These are phyloP conservation scores for Termitomyces sp. DNA, from an alignment of 768 basidiomycete genomes.

Conservation along the genomic window DNA sequence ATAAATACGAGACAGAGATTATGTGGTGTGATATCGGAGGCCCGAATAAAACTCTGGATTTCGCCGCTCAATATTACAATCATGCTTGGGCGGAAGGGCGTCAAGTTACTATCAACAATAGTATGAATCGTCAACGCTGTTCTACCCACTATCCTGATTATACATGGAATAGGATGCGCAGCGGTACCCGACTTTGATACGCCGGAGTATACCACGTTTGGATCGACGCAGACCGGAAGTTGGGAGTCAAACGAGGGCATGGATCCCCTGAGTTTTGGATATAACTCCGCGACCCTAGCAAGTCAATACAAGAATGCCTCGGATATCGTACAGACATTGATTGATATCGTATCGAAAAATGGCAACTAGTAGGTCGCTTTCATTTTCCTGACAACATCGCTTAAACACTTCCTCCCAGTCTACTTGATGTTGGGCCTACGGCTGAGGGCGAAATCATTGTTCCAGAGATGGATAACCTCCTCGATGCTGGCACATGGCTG, in stretches of 20 bases:
- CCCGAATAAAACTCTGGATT: slow-evolving; percentile 37
- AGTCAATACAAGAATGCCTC: slow-evolving; percentile 43
- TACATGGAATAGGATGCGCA: slow-evolving; percentile 35
- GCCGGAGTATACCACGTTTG: slow-evolving; percentile 47
- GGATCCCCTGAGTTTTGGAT: slow-evolving; percentile 47
- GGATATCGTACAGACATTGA: slow-evolving; percentile 42
- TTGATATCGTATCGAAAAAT: slow-evolving; percentile 57
- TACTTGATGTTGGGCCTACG: slow-evolving; percentile 49
- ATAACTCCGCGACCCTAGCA: slow-evolving; percentile 35
- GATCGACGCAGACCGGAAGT: slow-evolving; percentile 35
- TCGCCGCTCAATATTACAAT: slow-evolving; percentile 41
- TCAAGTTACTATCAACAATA: slow-evolving; percentile 39
- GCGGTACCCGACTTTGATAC: slow-evolving; percentile 49
- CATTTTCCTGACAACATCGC: neutral
- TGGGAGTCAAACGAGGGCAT: slow-evolving; percentile 62
- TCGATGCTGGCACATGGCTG: slow-evolving; percentile 48
- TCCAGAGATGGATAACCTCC: slow-evolving; percentile 40
- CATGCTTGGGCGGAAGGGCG: slow-evolving; percentile 30
- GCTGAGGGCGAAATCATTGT: slow-evolving; percentile 48
- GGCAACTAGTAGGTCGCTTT: slow-evolving; percentile 42
- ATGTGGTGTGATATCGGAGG: slow-evolving; percentile 63
- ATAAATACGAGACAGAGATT: slow-evolving; percentile 46
- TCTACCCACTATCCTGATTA: neutral
- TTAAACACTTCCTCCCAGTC: slow-evolving; percentile 20
- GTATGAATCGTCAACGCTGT: slow-evolving; percentile 12